Evolutionary conservation across 1,284 basidiomycete species (phyloP).

Genomic region (Mycena sp.): DNA sequence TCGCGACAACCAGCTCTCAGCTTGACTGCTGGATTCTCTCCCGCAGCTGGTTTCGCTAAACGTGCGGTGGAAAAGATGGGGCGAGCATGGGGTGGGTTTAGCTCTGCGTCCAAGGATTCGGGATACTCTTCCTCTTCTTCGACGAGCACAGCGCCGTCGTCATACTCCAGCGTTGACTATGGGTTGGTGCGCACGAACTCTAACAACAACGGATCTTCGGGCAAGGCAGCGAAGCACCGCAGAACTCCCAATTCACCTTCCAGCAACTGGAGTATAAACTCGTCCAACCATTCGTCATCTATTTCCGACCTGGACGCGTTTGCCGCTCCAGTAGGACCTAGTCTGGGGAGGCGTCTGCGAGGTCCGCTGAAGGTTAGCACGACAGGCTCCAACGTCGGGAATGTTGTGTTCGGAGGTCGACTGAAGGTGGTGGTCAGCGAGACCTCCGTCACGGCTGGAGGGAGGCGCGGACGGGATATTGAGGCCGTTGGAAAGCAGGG

Average conservation of each 20-base stretch:
- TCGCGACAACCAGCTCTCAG: conserved; percentile 76
- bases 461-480: conserved; percentile 41
- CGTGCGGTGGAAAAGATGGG: conserved; percentile 82
- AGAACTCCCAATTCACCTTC: conserved; percentile 70
- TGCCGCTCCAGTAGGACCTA: conserved; percentile 55
- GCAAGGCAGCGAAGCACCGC: conserved; percentile 49
- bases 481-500: conserved; percentile 32
- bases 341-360: conserved; percentile 66
- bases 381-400: conserved; percentile 51
- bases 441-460: conserved; percentile 54
- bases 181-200: conserved; percentile 52
- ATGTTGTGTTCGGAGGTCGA: conserved; percentile 74
- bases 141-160: conserved; percentile 45
- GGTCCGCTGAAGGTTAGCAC: conserved; percentile 55
- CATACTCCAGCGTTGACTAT: conserved; percentile 44
- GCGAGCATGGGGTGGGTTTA: conserved; percentile 66
- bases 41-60: conserved; percentile 78
- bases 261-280: conserved; percentile 65
- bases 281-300: conserved; percentile 59
- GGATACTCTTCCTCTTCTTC: conserved; percentile 54
- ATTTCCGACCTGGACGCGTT: conserved; percentile 65
- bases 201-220: conserved; percentile 46
- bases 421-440: conserved; percentile 69
- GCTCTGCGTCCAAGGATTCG: conserved; percentile 54
- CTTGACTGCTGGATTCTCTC: conserved; percentile 72